Evolutionary conservation across 1,284 basidiomycete genomes (phyloP).

Genomic region (Sanghuangporus weigelae): DNA sequence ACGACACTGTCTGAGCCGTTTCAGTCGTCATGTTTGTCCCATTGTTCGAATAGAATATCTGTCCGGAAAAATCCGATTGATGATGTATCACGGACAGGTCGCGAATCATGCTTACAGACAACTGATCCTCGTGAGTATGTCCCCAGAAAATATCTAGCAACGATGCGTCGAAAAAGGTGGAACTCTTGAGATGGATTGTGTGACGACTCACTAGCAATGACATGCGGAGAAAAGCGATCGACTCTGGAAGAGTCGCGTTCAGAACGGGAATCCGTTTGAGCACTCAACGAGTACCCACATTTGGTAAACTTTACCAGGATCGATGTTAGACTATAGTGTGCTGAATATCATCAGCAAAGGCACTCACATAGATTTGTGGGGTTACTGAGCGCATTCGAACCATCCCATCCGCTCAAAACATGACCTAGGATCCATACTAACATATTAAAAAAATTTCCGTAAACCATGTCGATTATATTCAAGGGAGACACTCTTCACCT

Average conservation of each 20-base stretch:
- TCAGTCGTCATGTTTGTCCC: constrained; percentile 53
- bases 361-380: constrained; percentile 65
- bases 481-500: constrained; percentile 31
- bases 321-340: background rate
- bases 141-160: constrained; percentile 68
- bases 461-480: background rate
- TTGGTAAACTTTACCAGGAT: constrained; percentile 53
- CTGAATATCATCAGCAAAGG: background rate
- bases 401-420: constrained; percentile 75
- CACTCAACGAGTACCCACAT: constrained; percentile 39
- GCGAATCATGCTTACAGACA: constrained; percentile 42
- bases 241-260: constrained; percentile 45
- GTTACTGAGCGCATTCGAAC: constrained; percentile 53
- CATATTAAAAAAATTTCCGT: background rate
- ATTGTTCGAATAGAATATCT: constrained; percentile 77
- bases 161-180: background rate
- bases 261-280: background rate
- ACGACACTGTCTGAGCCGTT: constrained; percentile 53
- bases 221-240: constrained; percentile 71
- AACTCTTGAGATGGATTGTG: background rate
- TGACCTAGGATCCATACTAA: constrained; percentile 79
- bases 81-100: background rate
- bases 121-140: constrained; percentile 78
- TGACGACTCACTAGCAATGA: constrained; percentile 60
- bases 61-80: background rate